Evolutionary conservation across 495 filamentous ascomycete species (phyloP).

Genomic region (Xylaria castorea): DNA sequence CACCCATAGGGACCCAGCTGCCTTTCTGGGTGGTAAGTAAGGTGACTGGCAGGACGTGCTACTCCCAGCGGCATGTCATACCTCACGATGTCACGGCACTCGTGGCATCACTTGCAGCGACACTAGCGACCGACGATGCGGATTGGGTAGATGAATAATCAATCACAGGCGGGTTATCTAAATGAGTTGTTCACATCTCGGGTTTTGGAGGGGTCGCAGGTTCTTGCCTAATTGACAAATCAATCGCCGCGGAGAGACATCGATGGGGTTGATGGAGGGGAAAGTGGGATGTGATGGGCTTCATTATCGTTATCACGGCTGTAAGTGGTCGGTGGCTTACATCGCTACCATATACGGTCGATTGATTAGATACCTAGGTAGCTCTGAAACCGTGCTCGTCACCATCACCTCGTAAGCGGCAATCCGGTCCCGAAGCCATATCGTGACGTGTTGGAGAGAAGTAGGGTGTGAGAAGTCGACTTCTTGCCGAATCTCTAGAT

Average conservation of each 20-base stretch:
- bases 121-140: background rate
- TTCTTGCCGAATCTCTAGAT: background rate
- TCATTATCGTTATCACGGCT: background rate
- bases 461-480: background rate
- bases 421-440: background rate
- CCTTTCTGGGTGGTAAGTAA: background rate
- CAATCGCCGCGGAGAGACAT: constrained; percentile 6
- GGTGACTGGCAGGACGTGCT: constrained; percentile 15
- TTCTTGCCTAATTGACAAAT: constrained; percentile 26
- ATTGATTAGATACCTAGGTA: background rate
- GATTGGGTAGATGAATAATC: constrained; percentile 6
- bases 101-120: constrained; percentile 23
- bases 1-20: background rate
- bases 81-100: constrained; percentile 9
- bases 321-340: constrained; percentile 10
- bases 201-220: constrained; percentile 20
- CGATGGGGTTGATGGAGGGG: constrained; percentile 1
- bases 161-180: constrained; percentile 10
- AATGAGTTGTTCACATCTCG: constrained; percentile 10
- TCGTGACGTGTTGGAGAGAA: background rate
- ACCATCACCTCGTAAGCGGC: constrained; percentile 3
- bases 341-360: background rate
- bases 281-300: constrained; percentile 14
- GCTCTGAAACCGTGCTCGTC: background rate
- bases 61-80: constrained; percentile 4